Evolutionary conservation across 169 alveolate species (phyloP).

Genomic region (Babesia bovis): DNA sequence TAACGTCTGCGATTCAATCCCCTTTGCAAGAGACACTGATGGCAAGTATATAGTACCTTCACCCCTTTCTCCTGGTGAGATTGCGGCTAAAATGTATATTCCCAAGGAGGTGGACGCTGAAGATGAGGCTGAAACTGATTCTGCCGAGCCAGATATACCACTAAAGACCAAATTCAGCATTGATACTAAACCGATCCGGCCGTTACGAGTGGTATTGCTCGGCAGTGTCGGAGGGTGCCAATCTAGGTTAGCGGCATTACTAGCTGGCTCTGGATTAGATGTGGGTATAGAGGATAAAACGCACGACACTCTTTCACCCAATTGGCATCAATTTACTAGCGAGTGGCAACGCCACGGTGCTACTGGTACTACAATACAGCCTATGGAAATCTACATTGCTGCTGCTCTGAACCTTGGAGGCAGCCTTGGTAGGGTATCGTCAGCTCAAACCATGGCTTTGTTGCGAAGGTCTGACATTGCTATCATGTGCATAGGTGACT

Average conservation of each 20-base stretch:
- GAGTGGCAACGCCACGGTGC: conserved; percentile 18
- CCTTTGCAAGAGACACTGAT: conserved; percentile 38
- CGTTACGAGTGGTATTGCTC: conserved; percentile 35
- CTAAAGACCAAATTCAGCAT: background rate
- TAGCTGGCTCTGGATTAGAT: background rate
- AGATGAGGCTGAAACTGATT: background rate
- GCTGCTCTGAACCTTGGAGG: conserved; percentile 66
- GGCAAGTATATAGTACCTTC: conserved; percentile 35
- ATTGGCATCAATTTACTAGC: conserved; percentile 55
- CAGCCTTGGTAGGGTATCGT: conserved; percentile 44
- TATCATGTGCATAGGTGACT: conserved; percentile 31
- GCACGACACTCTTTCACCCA: conserved; percentile 44
- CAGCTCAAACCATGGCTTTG: conserved; percentile 34
- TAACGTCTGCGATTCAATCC: conserved; percentile 42
- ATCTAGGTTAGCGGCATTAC: conserved; percentile 18
- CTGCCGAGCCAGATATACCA: background rate
- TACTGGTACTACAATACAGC: conserved; percentile 1
- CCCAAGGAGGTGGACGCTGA: conserved; percentile 9
- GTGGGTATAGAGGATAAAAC: background rate
- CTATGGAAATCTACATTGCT: conserved; percentile 39
- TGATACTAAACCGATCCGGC: background rate
- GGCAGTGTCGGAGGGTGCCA: conserved; percentile 48
- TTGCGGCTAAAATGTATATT: conserved; percentile 41
- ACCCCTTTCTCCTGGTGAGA: conserved; percentile 51
- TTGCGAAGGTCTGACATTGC: conserved; percentile 42